Conservation (phyloP, 2,329 filamentous ascomycete genomes). For the Aureobasidium sp. region DNA sequence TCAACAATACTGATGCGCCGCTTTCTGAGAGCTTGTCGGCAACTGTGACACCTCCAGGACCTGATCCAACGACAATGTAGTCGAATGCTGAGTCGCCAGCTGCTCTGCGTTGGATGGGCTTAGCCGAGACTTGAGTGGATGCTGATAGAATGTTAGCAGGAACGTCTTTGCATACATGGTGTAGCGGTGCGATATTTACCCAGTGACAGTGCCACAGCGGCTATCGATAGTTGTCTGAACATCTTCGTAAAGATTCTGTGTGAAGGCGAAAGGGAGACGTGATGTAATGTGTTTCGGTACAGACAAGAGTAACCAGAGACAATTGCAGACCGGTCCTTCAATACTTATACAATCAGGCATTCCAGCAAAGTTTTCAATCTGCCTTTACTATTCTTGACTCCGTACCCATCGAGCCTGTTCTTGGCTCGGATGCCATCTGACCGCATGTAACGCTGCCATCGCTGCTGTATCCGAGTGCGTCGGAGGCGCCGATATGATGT, state of each 20-base stretch:
- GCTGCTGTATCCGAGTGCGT: neutral
- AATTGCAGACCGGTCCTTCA: neutral
- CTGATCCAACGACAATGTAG: slow-evolving; percentile 14
- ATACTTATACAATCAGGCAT: slow-evolving; percentile 9
- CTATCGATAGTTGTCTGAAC: slow-evolving; percentile 11
- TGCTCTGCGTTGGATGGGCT: slow-evolving; percentile 1
- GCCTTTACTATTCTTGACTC: slow-evolving; percentile 5
- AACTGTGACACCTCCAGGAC: slow-evolving; percentile 9
- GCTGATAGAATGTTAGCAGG: neutral
- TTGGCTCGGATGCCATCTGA: neutral
- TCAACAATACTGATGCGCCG: slow-evolving; percentile 1
- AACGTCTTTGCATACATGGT: neutral
- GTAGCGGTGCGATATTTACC: neutral
- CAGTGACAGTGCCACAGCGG: slow-evolving; percentile 6
- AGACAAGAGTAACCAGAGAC: neutral
- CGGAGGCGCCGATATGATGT: slow-evolving; percentile 6
- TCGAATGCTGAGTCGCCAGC: slow-evolving; percentile 8
- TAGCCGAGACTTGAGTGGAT: slow-evolving; percentile 9
- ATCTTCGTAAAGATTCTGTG: neutral
- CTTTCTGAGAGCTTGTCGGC: slow-evolving; percentile 15
- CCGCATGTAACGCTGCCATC: slow-evolving; percentile 9
- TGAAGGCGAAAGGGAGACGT: neutral
- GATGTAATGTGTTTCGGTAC: neutral
- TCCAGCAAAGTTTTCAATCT: neutral
- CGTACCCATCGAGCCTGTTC: neutral